Base-by-base conservation (phyloP, 345 rosid species). In the Eucalyptus melliodora region DNA sequence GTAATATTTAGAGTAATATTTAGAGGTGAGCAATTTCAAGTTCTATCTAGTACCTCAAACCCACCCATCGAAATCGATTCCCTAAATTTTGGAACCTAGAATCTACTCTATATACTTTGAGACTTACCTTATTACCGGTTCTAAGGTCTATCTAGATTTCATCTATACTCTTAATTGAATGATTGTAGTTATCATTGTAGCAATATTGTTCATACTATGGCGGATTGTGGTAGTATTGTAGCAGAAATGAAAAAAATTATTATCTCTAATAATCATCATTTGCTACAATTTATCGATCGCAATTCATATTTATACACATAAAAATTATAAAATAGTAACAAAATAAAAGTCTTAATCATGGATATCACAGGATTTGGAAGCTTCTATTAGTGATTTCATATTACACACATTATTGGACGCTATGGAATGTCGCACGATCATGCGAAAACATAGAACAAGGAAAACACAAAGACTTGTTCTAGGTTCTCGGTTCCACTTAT, bases 241-340 rank as follows among this genome's bases (percentile, higher is more conserved):
- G 56, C 0, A 53, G 24, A 53, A 53, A 3, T 1, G 21, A 50
- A 51, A 51, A 51, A 16, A 51, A 51, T 17, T 17, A 51, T 17
- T 4, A 51, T 1, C 1, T 51, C 2, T 51, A 7, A 51, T 51
- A 51, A 51, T 0, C 4, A 53, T 0, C 0, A 19, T 19, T 53
- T 53, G 2, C 5, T 53, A 19, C 2, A 19, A 53, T 19, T 0
- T 0, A 53, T 53, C 0, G 24, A 53, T 53, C 1, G 0, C 59
- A 53, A 53, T 0, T 19, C 2, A 53, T 53, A 53, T 53, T 53
- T 53, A 53, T 53, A 1, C 24, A 53, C 4, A 51, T 7, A 0
- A 8, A 53, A 2, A 53, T 53, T 53, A 53, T 53, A 53, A 53
- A 17, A 17, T 3, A 53, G 2, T 53, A 53, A 19, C 0, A 53